Evolutionary conservation across 345 rosid genomes (phyloP), one percentile per base, ranked within the genome.

Genomic region (Reutealis trisperma): DNA sequence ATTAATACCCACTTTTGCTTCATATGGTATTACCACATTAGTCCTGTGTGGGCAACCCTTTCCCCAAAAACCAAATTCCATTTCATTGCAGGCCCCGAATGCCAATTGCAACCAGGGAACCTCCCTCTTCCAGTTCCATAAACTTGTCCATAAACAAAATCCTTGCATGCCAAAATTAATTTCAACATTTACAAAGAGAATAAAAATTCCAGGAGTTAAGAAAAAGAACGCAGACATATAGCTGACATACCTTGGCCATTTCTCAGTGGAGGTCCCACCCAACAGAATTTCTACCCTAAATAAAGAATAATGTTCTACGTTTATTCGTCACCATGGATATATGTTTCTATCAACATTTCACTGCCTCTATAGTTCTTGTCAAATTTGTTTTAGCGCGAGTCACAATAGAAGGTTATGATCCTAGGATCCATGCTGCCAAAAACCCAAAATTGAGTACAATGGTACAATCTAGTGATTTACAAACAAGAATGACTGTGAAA

Each of bases 401-500:
- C 37, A 70, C 63, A 22, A 15, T 30, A 24, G 71, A 75, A 68
- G 66, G 72, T 64, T 70, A 22, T 11, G 34, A 75, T 77, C 78
- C 84, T 59, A 70, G 34, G 51, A 57, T 11, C 67, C 41, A 58
- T 34, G 60, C 66, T 73, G 75, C 68, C 74, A 58, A 25, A 25
- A 61, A 73, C 54, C 69, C 75, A 68, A 72, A 82, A 76, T 51
- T 21, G 70, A 70, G 47, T 60, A 75, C 54, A 75, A 64, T 75
- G 67, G 54, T 60, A 77, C 54, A 75, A 64, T 75, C 61, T 61
- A 47, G 75, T 78, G 79, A 81, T 84, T 54, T 79, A 88, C 83
- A 78, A 68, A 75, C 71, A 67, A 34, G 42, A 72, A 34, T 9
- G 63, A 5, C 69, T 55, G 65, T 16, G 11, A 15, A 2, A 21